A percentile compares a stretch with the other conserved stretches of the same genome.
Evolutionary conservation across 441 rosid species (phyloP).

Genomic region (Euphorbia schlechtendalii): DNA sequence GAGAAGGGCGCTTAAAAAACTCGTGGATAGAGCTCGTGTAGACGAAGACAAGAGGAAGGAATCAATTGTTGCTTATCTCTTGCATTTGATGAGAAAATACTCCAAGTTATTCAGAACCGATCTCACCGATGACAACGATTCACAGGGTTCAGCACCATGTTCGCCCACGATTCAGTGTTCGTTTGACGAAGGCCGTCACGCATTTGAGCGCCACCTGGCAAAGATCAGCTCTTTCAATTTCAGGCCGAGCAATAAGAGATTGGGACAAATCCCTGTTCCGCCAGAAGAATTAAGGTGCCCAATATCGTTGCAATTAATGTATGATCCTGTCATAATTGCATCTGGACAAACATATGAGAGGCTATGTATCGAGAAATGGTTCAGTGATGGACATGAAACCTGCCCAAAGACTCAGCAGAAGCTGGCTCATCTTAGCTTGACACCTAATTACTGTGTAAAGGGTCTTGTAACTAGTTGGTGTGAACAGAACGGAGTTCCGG

Average conservation of each 20-base stretch:
- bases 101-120: slow-evolving; percentile 92
- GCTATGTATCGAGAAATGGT: slow-evolving; percentile 96
- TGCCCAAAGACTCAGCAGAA: slow-evolving; percentile 97
- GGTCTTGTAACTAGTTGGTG: slow-evolving; percentile 97
- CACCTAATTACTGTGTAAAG: slow-evolving; percentile 96
- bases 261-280: slow-evolving; percentile 66
- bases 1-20: slow-evolving; percentile 90
- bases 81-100: slow-evolving; percentile 91
- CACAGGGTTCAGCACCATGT: slow-evolving; percentile 86
- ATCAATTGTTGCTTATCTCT: slow-evolving; percentile 88
- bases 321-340: slow-evolving; percentile 93
- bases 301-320: slow-evolving; percentile 93
- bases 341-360: slow-evolving; percentile 99
- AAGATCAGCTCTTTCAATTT: slow-evolving; percentile 73
- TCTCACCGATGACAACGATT: slow-evolving; percentile 77
- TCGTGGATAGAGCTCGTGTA: slow-evolving; percentile 79
- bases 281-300: slow-evolving; percentile 99
- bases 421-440: slow-evolving; percentile 72
- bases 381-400: slow-evolving; percentile 79
- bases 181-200: slow-evolving; percentile 46
- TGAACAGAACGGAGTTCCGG: slow-evolving; percentile 76
- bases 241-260: slow-evolving; percentile 49
- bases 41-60: slow-evolving; percentile 99
- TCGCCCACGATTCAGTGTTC: slow-evolving; percentile 67
- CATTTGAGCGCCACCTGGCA: slow-evolving; percentile 79